Conservation (phyloP, 2,329 filamentous ascomycete species). For the Pseudogymnoascus sp. region DNA sequence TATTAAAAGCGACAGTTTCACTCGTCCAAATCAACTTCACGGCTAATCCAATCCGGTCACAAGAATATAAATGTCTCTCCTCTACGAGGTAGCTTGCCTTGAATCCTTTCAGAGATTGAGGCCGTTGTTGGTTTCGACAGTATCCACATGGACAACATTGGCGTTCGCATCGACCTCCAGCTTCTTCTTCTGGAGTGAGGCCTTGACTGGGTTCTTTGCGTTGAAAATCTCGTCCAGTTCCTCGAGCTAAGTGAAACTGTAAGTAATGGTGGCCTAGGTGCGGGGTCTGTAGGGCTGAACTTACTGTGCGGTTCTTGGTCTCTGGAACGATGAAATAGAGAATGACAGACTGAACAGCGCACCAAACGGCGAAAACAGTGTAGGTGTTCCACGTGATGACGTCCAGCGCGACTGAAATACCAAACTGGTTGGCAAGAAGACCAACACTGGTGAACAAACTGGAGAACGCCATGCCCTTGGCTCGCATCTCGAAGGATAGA, state of each 20-base stretch:
- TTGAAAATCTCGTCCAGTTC: slow-evolving; percentile 48
- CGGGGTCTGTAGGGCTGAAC: background rate
- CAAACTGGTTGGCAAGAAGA: slow-evolving; percentile 42
- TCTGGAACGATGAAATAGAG: slow-evolving; percentile 47
- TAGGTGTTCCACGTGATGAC: slow-evolving; percentile 50
- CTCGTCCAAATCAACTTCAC: background rate
- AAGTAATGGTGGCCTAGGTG: background rate
- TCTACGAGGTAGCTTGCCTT: background rate
- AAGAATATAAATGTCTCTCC: background rate
- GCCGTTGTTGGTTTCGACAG: background rate
- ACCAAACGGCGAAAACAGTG: slow-evolving; percentile 45
- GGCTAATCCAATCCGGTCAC: background rate
- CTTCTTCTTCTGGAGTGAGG: slow-evolving; percentile 38
- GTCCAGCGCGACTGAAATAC: slow-evolving; percentile 41
- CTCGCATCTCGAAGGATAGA: slow-evolving; percentile 48
- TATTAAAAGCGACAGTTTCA: background rate
- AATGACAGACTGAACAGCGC: slow-evolving; percentile 35
- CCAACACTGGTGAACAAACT: slow-evolving; percentile 40
- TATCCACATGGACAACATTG: slow-evolving; percentile 21
- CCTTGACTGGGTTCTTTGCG: slow-evolving; percentile 40
- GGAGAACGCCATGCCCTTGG: slow-evolving; percentile 50
- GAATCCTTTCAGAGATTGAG: background rate
- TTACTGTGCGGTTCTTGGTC: slow-evolving; percentile 41
- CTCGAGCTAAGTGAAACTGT: slow-evolving; percentile 35
- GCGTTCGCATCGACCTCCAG: slow-evolving; percentile 31